These are phyloP conservation scores for Leonotis leonurus DNA, from an alignment of 257 asterid species.

Conservation along the genomic window DNA sequence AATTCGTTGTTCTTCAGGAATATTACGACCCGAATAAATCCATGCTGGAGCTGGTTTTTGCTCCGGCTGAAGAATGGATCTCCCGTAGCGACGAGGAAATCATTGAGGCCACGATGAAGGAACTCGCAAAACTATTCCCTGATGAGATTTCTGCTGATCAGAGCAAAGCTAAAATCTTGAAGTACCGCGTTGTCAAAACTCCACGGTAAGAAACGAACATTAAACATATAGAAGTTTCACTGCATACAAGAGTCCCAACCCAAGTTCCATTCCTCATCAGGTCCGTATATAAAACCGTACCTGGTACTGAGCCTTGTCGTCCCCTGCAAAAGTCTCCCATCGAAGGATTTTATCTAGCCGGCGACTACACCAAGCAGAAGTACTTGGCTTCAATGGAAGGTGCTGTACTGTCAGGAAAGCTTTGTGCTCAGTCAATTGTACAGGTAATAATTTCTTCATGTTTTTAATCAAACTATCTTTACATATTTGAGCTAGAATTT, in stretches of 20 bases:
- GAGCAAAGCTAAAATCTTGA: slow-evolving; percentile 94
- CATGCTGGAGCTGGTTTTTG: slow-evolving; percentile 93
- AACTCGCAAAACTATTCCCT: slow-evolving; percentile 86
- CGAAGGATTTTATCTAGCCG: slow-evolving; percentile 87
- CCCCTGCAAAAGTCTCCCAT: slow-evolving; percentile 90
- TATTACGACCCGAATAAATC: slow-evolving; percentile 75
- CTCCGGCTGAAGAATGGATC: slow-evolving; percentile 98
- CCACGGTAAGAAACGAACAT: slow-evolving; percentile 55
- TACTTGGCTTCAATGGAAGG: slow-evolving; percentile 99
- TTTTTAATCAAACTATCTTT: neutral
- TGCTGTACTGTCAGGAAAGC: slow-evolving; percentile 91
- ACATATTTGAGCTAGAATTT: neutral
- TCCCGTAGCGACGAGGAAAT: slow-evolving; percentile 76
- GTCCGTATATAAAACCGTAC: slow-evolving; percentile 91
- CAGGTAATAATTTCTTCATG: slow-evolving; percentile 47
- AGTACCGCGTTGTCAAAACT: slow-evolving; percentile 85
- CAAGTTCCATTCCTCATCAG: slow-evolving; percentile 31
- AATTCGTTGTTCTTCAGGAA: slow-evolving; percentile 47
- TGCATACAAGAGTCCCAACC: neutral
- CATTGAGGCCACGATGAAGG: slow-evolving; percentile 93
- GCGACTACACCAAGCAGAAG: slow-evolving; percentile 95
- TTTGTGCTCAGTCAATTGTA: slow-evolving; percentile 91
- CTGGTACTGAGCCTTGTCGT: slow-evolving; percentile 89
- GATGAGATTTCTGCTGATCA: slow-evolving; percentile 88
- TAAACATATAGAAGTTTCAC: neutral